Evolutionary conservation across 169 alveolate genomes (phyloP), one percentile per base, ranked within the genome.

Genomic region (Plasmodium vivax): DNA sequence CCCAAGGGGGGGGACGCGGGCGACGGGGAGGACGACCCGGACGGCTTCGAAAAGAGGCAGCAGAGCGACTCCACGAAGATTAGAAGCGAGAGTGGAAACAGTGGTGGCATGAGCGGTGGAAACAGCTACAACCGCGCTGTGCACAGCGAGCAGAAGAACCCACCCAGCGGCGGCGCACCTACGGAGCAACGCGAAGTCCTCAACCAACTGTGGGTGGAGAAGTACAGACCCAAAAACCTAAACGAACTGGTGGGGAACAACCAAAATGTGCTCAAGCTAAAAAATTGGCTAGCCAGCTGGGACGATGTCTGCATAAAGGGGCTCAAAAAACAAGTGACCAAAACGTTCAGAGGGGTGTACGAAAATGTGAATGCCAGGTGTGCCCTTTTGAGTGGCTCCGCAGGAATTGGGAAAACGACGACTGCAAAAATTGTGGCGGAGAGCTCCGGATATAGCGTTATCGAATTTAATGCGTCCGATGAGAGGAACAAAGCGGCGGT

Each of bases 391-490:
- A 97, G 99, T 27, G 99, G 99, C 1, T 99, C 99, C 10, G 99
- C 99, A 12, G 99, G 99, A 19, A 98, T 99, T 38, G 99, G 99
- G 12, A 99, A 99, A 97, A 98, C 99, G 34, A 97, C 99, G 2
- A 96, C 99, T 1, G 99, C 99, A 1, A 96, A 98, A 94, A 94
- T 99, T 27, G 97, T 99, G 1, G 98, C 99, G 1, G 96, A 95
- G 75, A 83, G 93, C 80, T 96, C 98, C 75, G 99, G 99, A 9
- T 99, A 97, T 95, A 96, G 98, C 93, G 96, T 98, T 51, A 95
- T 98, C 45, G 99, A 99, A 96, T 97, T 99, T 94, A 99, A 99
- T 96, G 99, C 99, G 1, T 98, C 99, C 36, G 99, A 99, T 93
- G 98, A 97, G 36, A 95, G 99, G 85, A 98, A 97, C 94, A 99